Evolutionary conservation across 2,329 filamentous ascomycete species (phyloP), one percentile per base, ranked within the genome.

Genomic region (Metarhizium sp.): DNA sequence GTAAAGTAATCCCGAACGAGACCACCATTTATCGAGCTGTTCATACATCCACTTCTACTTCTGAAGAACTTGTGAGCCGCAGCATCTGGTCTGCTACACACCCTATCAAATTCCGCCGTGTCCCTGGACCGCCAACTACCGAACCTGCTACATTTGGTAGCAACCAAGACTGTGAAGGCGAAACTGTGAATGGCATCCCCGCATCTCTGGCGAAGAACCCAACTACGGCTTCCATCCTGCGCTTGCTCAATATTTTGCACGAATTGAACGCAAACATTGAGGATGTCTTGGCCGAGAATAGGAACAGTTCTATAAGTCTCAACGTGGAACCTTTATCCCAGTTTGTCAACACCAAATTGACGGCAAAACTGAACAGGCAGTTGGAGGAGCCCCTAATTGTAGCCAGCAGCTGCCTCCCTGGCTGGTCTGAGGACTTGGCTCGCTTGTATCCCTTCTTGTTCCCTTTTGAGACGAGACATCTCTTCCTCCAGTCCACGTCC

Each of bases 341-440:
- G 62, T 99, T 99, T 64, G 94, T 99, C 72, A 99, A 99, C 67
- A 96, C 94, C 0, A 99, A 99, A 70, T 81, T 99, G 42, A 99
- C 94, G 0, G 95, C 94, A 1, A 99, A 99, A 74, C 81, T 99
- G 55, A 99, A 99, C 67, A 86, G 94, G 32, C 95, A 99, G 69
- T 76, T 99, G 13, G 94, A 99, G 67, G 95, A 99, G 72, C 94
- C 94, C 10, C 75, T 99, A 59, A 95, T 99, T 60, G 94, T 99
- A 52, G 94, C 94, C 4, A 97, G 94, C 73, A 95, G 92, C 66
- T 99, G 94, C 68, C 78, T 99, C 42, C 94, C 94, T 4, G 90
- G 82, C 66, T 99, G 94, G 94, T 95, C 90, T 58, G 92, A 97
- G 71, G 94, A 99, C 66, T 75, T 99, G 52, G 91, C 94, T 10